Evolutionary conservation across 1,139 yeast species (phyloP).

Genomic region (Debaryomyces sp.): DNA sequence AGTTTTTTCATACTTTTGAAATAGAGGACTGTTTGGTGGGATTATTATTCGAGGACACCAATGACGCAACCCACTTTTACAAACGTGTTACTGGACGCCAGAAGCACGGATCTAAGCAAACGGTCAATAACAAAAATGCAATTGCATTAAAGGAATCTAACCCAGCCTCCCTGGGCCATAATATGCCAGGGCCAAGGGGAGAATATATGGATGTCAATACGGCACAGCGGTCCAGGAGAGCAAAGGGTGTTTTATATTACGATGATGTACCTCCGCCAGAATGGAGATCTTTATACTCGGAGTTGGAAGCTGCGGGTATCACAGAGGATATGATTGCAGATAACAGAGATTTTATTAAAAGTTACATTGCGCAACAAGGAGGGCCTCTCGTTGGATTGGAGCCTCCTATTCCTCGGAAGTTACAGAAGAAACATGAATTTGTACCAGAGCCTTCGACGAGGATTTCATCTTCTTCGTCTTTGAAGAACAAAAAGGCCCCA

Average conservation of each 20-base stretch:
- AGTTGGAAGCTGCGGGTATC: slow-evolving; percentile 77
- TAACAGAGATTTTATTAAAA: slow-evolving; percentile 78
- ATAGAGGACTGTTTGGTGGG: slow-evolving; percentile 92
- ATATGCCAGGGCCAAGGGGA: slow-evolving; percentile 76
- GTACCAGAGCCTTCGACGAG: slow-evolving; percentile 15
- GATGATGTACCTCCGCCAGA: slow-evolving; percentile 85
- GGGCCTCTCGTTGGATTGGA: slow-evolving; percentile 86
- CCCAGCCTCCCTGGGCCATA: slow-evolving; percentile 30
- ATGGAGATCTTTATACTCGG: slow-evolving; percentile 77
- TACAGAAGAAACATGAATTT: slow-evolving; percentile 27
- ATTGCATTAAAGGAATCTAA: slow-evolving; percentile 63
- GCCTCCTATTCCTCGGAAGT: slow-evolving; percentile 78
- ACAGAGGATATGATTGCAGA: slow-evolving; percentile 90
- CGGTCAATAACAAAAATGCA: slow-evolving; percentile 84
- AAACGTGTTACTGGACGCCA: slow-evolving; percentile 75
- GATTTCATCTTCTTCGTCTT: slow-evolving; percentile 12
- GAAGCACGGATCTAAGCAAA: slow-evolving; percentile 84
- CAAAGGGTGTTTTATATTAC: slow-evolving; percentile 66
- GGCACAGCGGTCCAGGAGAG: slow-evolving; percentile 58
- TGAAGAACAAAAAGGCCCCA: slow-evolving; percentile 41
- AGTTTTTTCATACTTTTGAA: slow-evolving; percentile 94
- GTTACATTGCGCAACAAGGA: slow-evolving; percentile 74
- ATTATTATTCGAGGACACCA: slow-evolving; percentile 82
- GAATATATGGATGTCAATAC: slow-evolving; percentile 49
- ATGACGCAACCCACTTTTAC: slow-evolving; percentile 83